Evolutionary conservation across 805 yeast genomes (phyloP), one percentile per base, ranked within the genome.

Genomic region (Myxozyma sirexii): DNA sequence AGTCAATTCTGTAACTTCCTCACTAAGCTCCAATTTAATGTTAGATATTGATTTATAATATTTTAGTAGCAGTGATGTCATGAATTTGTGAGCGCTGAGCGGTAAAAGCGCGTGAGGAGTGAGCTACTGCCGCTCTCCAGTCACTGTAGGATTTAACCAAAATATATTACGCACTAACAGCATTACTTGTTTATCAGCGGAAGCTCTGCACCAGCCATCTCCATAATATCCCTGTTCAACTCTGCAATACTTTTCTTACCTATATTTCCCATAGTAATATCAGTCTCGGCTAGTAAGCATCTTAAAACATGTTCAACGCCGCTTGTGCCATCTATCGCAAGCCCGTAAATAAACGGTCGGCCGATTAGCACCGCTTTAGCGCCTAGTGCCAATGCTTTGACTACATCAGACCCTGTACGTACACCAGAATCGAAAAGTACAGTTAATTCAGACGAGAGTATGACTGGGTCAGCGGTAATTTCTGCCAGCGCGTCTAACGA

Each of bases 391-490:
- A 85, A 68, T 0, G 88, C 88, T 61, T 84, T 85, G 23, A 84
- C 66, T 7, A 85, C 69, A 69, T 84, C 89, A 4, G 85, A 75
- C 3, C 87, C 88, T 68, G 86, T 77, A 61, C 87, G 75, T 24
- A 85, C 76, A 24, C 88, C 88, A 49, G 88, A 87, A 70, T 85
- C 88, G 37, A 85, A 70, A 62, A 75, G 82, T 6, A 85, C 74
- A 54, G 82, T 82, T 50, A 84, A 72, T 49, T 79, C 77, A 2
- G 58, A 59, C n/a, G 19, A 19, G 21, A n/a, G 19, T 15, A 54
- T 38, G 21, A 24, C 56, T n/a, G 31, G 27, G 13, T 56, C 61
- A 7, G 49, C 55, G 2, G 65, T 71, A 21, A 83, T 77, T 59
- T 83, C 83, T 1, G 80, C 80, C 55, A 86, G 75, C 5, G 84